phyloP scores from a whole-genome alignment of 73 alveolate species.

The Tetrahymena malaccensis region DNA sequence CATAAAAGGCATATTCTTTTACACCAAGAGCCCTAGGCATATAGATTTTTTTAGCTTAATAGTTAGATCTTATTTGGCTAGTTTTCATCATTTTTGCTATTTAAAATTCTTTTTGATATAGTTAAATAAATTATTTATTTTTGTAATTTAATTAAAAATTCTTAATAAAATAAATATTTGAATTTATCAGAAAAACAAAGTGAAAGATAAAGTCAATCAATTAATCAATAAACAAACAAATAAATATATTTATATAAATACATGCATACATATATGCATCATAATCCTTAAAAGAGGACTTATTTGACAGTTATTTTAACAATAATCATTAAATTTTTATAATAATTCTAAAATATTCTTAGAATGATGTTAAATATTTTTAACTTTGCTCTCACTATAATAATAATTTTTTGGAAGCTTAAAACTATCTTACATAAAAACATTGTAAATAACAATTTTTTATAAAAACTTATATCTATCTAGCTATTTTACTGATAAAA shows the following conservation, averaged over 20 bases:
- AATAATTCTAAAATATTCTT: neutral
- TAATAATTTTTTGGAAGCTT: too few species aligned
- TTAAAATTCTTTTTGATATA: neutral
- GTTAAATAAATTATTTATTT: neutral
- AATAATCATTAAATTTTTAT: too few species aligned
- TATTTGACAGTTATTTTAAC: neutral
- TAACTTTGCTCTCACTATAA: too few species aligned
- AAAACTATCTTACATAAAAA: too few species aligned
- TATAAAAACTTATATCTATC: neutral
- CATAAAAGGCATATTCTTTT: conserved; percentile 43
- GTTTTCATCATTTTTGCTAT: neutral
- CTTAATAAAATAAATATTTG: neutral
- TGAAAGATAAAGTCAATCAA: neutral
- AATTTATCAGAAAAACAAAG: neutral
- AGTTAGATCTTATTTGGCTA: neutral
- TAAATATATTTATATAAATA: too few species aligned
- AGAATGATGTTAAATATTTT: too few species aligned
- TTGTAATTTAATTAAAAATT: neutral
- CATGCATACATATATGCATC: too few species aligned
- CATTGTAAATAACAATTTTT: neutral
- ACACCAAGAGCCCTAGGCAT: conserved; percentile 42
- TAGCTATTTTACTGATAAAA: neutral
- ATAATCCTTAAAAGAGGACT: too few species aligned
- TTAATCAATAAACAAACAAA: too few species aligned
- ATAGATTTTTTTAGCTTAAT: neutral